A percentile compares a stretch with the other conserved stretches of the same genome.
phyloP scores from a whole-genome alignment of 2,329 filamentous ascomycete species.

The Penicillium sp. region DNA sequence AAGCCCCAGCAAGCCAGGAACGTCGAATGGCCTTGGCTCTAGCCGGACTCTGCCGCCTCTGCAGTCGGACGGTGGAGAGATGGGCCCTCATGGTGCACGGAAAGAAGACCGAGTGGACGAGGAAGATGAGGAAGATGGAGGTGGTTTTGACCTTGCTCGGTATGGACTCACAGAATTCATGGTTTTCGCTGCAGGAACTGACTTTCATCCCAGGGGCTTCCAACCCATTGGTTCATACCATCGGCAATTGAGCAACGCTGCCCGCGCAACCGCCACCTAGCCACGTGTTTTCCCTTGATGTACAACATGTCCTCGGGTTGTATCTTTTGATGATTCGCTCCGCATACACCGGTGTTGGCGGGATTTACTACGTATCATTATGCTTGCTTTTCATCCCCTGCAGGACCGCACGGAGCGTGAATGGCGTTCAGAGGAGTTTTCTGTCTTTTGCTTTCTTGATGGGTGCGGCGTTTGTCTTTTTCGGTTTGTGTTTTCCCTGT shows the following conservation, averaged over 20 bases:
- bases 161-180: constrained; percentile 23
- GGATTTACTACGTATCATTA: neutral
- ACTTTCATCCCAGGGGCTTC: constrained; percentile 39
- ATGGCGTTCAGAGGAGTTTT: constrained; percentile 13
- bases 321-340: constrained; percentile 13
- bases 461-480: constrained; percentile 1
- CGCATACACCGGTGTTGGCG: constrained; percentile 23
- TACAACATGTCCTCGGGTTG: constrained; percentile 17
- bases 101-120: constrained; percentile 28
- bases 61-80: constrained; percentile 31
- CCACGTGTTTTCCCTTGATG: constrained; percentile 6
- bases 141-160: constrained; percentile 49
- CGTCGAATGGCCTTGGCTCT: constrained; percentile 30
- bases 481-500: constrained; percentile 6
- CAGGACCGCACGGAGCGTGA: constrained; percentile 6
- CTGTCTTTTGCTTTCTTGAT: constrained; percentile 2
- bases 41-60: constrained; percentile 32
- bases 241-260: constrained; percentile 42
- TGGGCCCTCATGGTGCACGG: constrained; percentile 17
- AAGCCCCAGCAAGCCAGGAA: constrained; percentile 46
- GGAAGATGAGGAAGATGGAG: constrained; percentile 42
- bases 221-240: constrained; percentile 50
- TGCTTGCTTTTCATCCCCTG: neutral
- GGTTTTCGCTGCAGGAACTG: constrained; percentile 2
- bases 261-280: constrained; percentile 35